Evolutionary conservation across 2,329 filamentous ascomycete genomes (phyloP), one percentile per base, ranked within the genome.

Genomic region (Dissoconium aciculare): DNA sequence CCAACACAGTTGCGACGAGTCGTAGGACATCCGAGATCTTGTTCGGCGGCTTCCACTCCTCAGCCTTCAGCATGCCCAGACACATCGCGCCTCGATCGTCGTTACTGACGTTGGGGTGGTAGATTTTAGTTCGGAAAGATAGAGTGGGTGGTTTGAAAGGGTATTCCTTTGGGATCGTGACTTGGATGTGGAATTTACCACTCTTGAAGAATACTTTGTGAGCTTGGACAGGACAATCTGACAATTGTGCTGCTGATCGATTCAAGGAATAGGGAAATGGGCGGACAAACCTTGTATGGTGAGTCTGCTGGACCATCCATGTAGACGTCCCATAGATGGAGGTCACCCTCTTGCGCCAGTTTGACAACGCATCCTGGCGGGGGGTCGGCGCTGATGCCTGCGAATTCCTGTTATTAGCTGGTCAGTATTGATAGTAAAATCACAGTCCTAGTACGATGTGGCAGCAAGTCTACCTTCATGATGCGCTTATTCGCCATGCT

Each of bases 101-200:
- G 66, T 92, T 89, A 51, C 78, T 83, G 36, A 94, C 71, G 60
- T 94, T 94, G 26, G 85, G 84, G 62, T 94, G 85, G 69, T 92
- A 94, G 64, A 93, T 80, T 59, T 85, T 87, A 30, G 84, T 93
- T 42, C 65, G 62, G 67, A 93, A 92, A 51, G 68, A 73, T 45
- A 92, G 67, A 37, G 68, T 63, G 11, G 84, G 84, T 13, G 83
- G 74, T 59, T 89, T 89, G 73, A 92, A 93, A 19, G 84, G 84
- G 63, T 92, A 93, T 49, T 83, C 77, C 45, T 64, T 59, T 10
- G 84, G 83, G 8, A 94, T 72, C 24, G 58, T 66, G 44, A 93
- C 64, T 39, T 74, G 59, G 38, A 94, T 60, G 43, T 71, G 70
- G 68, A 83, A 94, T 42, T 60, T 62, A 49, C 84, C 84, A 45